phyloP scores from a whole-genome alignment of 768 basidiomycete species.

The Dacryopinax primogenitus region DNA sequence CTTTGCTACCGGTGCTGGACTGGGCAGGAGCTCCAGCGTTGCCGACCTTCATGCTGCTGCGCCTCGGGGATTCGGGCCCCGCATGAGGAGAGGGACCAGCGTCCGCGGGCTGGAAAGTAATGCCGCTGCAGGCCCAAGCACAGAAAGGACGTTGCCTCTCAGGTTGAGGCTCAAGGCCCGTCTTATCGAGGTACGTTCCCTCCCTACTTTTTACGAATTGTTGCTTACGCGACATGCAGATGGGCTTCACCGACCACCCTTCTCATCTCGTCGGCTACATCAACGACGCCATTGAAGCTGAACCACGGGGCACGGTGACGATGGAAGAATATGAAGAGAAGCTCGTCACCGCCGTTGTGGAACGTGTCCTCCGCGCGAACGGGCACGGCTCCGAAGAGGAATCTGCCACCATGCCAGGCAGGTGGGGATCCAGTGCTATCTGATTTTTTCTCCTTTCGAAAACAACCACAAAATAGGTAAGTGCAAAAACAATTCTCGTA shows the following conservation, averaged over 20 bases:
- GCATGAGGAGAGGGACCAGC: not conserved
- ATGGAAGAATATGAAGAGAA: not conserved
- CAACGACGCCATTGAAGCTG: not conserved
- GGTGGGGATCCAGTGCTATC: too few species aligned
- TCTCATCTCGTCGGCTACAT: not conserved
- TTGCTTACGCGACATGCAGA: too few species aligned
- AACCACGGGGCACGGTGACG: not conserved
- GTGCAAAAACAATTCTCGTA: too few species aligned
- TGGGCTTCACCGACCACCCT: constrained; percentile 1
- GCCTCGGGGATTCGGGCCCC: not conserved
- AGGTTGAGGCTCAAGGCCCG: not conserved
- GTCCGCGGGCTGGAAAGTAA: not conserved
- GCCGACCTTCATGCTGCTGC: not conserved
- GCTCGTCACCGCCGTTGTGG: not conserved
- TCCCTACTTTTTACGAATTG: too few species aligned
- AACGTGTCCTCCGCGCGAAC: not conserved
- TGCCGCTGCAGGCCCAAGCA: not conserved
- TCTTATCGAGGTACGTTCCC: too few species aligned
- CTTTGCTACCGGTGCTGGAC: not conserved
- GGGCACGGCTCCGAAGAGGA: not conserved
- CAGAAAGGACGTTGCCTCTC: not conserved
- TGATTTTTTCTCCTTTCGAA: too few species aligned
- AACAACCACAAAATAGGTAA: too few species aligned
- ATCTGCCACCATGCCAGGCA: not conserved
- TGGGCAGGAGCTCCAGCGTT: not conserved